Percentiles rank a stretch among this genome's conserved stretches.
phyloP scores from a whole-genome alignment of 1,139 yeast species.

The Sugiyamaella pinicola region DNA sequence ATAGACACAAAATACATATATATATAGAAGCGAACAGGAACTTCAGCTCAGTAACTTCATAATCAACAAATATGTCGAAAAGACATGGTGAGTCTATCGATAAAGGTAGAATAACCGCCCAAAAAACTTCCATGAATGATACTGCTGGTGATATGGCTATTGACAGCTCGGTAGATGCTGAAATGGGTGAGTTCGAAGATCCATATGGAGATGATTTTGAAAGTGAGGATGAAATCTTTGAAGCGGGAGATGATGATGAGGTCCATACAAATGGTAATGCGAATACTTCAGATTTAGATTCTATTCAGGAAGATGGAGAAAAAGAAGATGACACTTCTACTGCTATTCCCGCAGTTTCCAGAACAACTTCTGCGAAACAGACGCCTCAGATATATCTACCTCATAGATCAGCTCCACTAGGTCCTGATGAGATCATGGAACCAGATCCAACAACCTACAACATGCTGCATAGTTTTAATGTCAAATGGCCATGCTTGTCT shows the following conservation, averaged over 20 bases:
- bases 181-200: slow-evolving; percentile 91
- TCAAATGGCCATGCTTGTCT: slow-evolving; percentile 97
- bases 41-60: neutral
- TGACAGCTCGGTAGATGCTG: slow-evolving; percentile 45
- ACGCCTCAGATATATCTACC: slow-evolving; percentile 64
- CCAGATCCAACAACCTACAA: slow-evolving; percentile 96
- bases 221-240: slow-evolving; percentile 62
- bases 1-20: neutral
- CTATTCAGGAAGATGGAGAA: slow-evolving; percentile 49
- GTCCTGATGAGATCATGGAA: slow-evolving; percentile 93
- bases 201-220: slow-evolving; percentile 95
- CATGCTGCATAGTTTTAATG: slow-evolving; percentile 89
- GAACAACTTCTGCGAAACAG: slow-evolving; percentile 28
- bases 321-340: slow-evolving; percentile 44
- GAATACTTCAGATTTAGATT: too few species aligned
- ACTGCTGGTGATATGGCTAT: slow-evolving; percentile 35
- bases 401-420: slow-evolving; percentile 83
- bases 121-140: slow-evolving; percentile 37
- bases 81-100: slow-evolving; percentile 32
- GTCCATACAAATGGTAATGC: too few species aligned
- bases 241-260: slow-evolving; percentile 56
- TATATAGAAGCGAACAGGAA: neutral
- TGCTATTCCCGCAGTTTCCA: slow-evolving; percentile 37
- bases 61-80: slow-evolving; percentile 30
- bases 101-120: slow-evolving; percentile 32